Base-by-base conservation (phyloP, 257 asterid genomes). In the Gentiana dahurica region DNA sequence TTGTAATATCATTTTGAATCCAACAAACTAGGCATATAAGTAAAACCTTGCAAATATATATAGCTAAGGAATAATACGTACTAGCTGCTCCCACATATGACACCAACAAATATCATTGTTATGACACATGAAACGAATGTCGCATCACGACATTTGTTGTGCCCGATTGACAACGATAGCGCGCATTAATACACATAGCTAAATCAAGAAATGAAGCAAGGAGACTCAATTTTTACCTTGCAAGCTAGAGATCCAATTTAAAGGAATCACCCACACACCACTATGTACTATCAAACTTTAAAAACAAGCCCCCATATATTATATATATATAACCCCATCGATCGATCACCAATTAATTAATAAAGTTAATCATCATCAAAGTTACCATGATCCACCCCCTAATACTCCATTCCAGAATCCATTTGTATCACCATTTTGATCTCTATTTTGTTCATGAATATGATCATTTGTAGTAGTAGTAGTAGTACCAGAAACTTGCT, bases 321-420 rank as follows among this genome's bases (percentile, higher is more conserved):
- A 6, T 41, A 41, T 2, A 41, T 41, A 1, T 2, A 41, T 41
- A 41, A 41, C 9, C 6, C 9, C 6, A 5, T 41, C 6, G 6
- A 7, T 10, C 46, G 10, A 5, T 10, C 46, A 41, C 46, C 9
- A 41, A 41, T 41, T 41, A 41, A 41, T 41, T 41, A 41, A 41
- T 41, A 41, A 10, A 5, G 9, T 10, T 41, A 41, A 3, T 41
- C 46, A 5, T 13, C 6, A 46, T n/a, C 33, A 43, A 53, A 51
- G 44, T 84, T 82, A 85, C 96, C 96, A 87, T 53, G 96, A 71
- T 71, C 81, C 87, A 47, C 89, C 95, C 53, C 84, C 96, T 46
- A 87, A 65, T 34, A 87, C 78, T 38, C 89, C 93, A 80, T 68
- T 87, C 87, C 95, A 87, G 59, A 65, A 87, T 34, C 86, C 87